Conservation (phyloP, 768 basidiomycete species). For the Dioszegia aurantiaca region DNA sequence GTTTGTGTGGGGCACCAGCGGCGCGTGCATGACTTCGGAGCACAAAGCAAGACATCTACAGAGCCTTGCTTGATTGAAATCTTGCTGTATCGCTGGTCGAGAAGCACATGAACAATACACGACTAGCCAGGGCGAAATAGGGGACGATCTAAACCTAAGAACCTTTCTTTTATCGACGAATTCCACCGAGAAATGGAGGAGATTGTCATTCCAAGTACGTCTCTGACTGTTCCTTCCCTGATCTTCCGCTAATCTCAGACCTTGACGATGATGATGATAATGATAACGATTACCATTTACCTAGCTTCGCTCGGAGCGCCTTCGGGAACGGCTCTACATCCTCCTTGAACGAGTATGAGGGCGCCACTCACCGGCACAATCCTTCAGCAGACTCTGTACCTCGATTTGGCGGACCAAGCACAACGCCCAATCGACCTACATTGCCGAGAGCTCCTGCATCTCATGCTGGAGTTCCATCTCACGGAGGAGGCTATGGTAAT, state of each 20-base stretch:
- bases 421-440: slow-evolving; percentile 28
- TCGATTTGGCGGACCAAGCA: slow-evolving; percentile 13
- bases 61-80: no score
- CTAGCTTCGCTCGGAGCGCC: slow-evolving; percentile 15
- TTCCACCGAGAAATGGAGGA: slow-evolving; percentile 17
- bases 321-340: slow-evolving; percentile 26
- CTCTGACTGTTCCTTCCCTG: no score
- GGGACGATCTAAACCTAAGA: not conserved
- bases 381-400: slow-evolving; percentile 21
- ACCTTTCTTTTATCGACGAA: not conserved
- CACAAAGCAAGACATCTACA: no score
- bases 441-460: slow-evolving; percentile 31
- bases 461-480: slow-evolving; percentile 25
- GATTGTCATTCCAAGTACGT: slow-evolving; percentile 31
- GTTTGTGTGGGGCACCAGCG: not conserved
- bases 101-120: no score
- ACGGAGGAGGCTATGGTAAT: slow-evolving; percentile 8
- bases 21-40: not conserved
- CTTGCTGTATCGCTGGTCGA: not conserved
- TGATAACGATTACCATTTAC: slow-evolving; percentile 24
- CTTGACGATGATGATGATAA: slow-evolving; percentile 28
- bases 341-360: slow-evolving; percentile 25
- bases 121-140: no score
- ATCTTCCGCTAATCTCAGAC: slow-evolving; percentile 1
- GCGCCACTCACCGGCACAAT: slow-evolving; percentile 17